Conservation (phyloP, 345 rosid genomes). For the Cardamine chenopodiifolia region DNA sequence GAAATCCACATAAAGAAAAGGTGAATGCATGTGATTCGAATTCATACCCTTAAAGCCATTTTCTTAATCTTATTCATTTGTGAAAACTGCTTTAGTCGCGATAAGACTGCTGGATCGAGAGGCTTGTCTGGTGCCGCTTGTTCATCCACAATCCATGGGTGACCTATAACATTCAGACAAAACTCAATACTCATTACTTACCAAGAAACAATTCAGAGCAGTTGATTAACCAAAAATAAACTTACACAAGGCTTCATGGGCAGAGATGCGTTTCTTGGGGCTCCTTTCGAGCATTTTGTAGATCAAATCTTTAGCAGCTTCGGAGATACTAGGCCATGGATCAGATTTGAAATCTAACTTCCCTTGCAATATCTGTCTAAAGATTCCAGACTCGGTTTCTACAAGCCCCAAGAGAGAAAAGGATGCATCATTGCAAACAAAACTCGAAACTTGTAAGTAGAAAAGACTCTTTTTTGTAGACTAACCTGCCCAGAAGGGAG, state of each 20-base stretch:
- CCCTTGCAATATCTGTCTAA: conserved; percentile 83
- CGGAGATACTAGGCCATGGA: conserved; percentile 96
- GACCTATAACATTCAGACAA: conserved; percentile 56
- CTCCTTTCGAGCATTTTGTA: conserved; percentile 87
- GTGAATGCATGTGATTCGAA: not conserved
- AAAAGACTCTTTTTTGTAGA: not conserved
- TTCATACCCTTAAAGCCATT: conserved; percentile 89
- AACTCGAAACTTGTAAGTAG: not conserved
- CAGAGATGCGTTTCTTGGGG: conserved; percentile 78
- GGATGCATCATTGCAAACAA: conserved; percentile 5
- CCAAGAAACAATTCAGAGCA: not conserved
- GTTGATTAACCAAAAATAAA: conserved; percentile 21
- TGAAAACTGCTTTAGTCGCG: conserved; percentile 91
- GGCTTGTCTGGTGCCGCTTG: conserved; percentile 88
- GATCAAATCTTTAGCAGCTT: conserved; percentile 85
- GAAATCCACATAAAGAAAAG: not conserved
- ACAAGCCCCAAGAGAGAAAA: conserved; percentile 24
- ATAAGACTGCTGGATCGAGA: conserved; percentile 90
- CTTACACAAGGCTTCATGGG: conserved; percentile 90
- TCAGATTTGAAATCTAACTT: conserved; percentile 84
- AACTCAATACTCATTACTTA: conserved; percentile 12
- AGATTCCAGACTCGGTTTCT: conserved; percentile 98
- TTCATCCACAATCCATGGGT: conserved; percentile 97
- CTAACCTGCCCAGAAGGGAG: conserved; percentile 96
- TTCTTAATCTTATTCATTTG: conserved; percentile 97